Evolutionary conservation across 345 rosid species (phyloP), one percentile per base, ranked within the genome.

Genomic region (Aegle marmelos): DNA sequence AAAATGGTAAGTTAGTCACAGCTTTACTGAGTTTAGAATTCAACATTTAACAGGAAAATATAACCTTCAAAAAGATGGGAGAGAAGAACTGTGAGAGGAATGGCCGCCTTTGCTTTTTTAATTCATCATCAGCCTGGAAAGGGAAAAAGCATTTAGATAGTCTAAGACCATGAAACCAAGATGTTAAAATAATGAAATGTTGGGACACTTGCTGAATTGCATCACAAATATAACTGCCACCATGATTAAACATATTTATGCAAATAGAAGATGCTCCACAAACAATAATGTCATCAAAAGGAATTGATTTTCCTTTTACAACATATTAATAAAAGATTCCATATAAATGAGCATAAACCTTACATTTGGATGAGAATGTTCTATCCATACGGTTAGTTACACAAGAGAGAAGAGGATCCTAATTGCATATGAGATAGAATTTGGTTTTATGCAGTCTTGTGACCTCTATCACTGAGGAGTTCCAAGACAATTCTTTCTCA

Each of bases 21-120:
- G 60, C 31, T 14, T 68, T 31, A 65, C 31, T 59, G 36, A 65
- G 36, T 34, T 68, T 69, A 33, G 36, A 33, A 39, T 59, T 54
- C 9, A 28, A 70, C 16, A 34, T 24, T 36, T 34, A 21, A 7
- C 27, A 67, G 16, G 13, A 69, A 34, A 57, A 16, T 73, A 62
- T 70, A 62, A 96, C 99, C 94, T 95, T 95, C 72, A 95, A 87
- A 34, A 95, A 74, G 78, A 95, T 93, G 53, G 99, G 97, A 28
- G 99, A 95, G 88, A 93, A 90, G 77, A 92, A 89, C 78, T 90
- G 91, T 2, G 89, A 57, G 53, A 92, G 89, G 82, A 95, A 87
- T 30, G 94, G 89, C 41, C 92, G 90, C 50, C 34, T 84, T 80
- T 90, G 79, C 88, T 93, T 93, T 81, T 95, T 93, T 79, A 78